Evolutionary conservation across 768 basidiomycete species (phyloP), one percentile per base, ranked within the genome.

Genomic region (Rubroboletus pulcherrimus): DNA sequence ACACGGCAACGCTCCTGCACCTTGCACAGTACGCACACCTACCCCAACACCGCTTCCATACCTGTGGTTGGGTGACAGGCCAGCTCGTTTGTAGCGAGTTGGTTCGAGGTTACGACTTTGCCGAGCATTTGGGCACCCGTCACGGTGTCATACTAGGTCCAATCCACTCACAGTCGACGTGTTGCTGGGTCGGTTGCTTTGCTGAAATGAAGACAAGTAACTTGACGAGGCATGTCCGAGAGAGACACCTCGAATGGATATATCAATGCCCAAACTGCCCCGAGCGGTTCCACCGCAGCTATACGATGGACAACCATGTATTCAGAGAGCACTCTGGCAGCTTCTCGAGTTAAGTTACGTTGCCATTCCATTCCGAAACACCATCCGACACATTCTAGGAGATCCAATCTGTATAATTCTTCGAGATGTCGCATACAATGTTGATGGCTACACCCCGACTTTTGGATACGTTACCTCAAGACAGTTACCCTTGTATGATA

Each of bases 171-270:
- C 0, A 0, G 0, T 0, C 71, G 12, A 31, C 0, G 1, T 71
- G 71, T 9, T 29, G 7, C 31, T 72, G 69, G 69, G 5, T 9
- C 19, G 41, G 33, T 12, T 72, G 69, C 33, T 21, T 3, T 4
- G 0, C 26, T 10, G 49, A 43, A 0, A 65, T 72, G 67, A 72
- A 57, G 24, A 71, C 46, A 37, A 66, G 69, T 54, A 69, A 69
- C 26, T 29, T 71, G 14, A 31, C 53, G 31, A 58, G 71, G 15
- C 69, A 72, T 17, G 44, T 71, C 15, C 58, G 58, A 26, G 69
- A 71, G 39, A 56, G 29, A 31, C 69, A 71, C 24, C 57, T 71
- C 19, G 54, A 56, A 45, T 37, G 45, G 26, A 62, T 15, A 38
- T 52, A 59, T 34, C 0, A 6, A 4, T 71, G 69, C 46, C 43